These are phyloP conservation scores for Coleophoma cylindrospora DNA, from an alignment of 2,329 filamentous ascomycete species.

Conservation along the genomic window DNA sequence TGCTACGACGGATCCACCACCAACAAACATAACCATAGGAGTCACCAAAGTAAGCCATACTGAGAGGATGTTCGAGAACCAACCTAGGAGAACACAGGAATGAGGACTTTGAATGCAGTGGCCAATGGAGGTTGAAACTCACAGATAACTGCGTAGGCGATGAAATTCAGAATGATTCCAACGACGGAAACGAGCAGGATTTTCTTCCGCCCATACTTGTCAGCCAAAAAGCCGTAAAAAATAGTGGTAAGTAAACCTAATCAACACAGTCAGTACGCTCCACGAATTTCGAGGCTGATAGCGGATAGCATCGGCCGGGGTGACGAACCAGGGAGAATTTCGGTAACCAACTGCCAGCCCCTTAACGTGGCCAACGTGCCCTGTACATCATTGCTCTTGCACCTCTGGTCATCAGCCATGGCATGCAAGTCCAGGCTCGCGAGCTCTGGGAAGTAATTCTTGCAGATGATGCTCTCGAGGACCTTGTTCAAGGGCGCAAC, in stretches of 20 bases:
- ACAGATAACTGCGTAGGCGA: too few relatives aligned
- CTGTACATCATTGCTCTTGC: constrained; percentile 46
- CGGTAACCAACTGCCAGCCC: constrained; percentile 39
- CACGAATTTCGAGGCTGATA: background rate
- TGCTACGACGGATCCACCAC: constrained; percentile 28
- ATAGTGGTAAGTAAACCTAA: constrained; percentile 47
- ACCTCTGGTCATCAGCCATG: constrained; percentile 34
- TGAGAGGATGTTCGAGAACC: constrained; percentile 8
- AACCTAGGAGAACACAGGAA: constrained; percentile 9
- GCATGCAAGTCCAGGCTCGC: constrained; percentile 18
- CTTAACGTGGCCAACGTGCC: constrained; percentile 44
- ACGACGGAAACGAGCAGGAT: constrained; percentile 5
- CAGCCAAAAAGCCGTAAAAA: constrained; percentile 11
- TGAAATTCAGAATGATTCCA: constrained; percentile 3
- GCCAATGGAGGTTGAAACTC: too few relatives aligned
- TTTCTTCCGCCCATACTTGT: constrained; percentile 10
- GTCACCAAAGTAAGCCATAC: constrained; percentile 24
- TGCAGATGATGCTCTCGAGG: constrained; percentile 49
- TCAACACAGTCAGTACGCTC: background rate
- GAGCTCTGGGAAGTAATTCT: constrained; percentile 36
- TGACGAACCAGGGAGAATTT: constrained; percentile 38
- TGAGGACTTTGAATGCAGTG: too few relatives aligned
- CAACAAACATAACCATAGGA: constrained; percentile 21
- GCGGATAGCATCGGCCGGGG: background rate
- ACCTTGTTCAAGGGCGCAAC: constrained; percentile 41